Percentiles rank a stretch among this genome's conserved stretches.
These are phyloP conservation scores for Macrocybe gigantea DNA, from an alignment of 768 basidiomycete species.

Conservation along the genomic window DNA sequence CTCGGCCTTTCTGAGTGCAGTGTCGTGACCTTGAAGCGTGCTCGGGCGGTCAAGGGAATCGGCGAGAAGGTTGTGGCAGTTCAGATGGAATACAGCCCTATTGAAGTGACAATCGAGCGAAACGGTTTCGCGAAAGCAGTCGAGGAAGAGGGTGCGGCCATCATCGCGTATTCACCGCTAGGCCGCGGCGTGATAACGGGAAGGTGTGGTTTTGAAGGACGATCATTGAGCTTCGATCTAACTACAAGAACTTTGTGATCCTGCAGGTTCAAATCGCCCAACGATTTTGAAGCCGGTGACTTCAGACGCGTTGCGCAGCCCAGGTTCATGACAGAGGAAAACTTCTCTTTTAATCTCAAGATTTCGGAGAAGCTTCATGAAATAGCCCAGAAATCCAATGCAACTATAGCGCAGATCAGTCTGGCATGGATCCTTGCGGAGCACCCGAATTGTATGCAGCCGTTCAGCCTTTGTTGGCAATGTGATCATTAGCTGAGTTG, in stretches of 20 bases:
- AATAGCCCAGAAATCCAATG: conserved; percentile 27
- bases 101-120: conserved; percentile 38
- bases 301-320: conserved; percentile 25
- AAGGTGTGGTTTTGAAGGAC: conserved; percentile 14
- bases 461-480: not conserved
- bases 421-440: conserved; percentile 41
- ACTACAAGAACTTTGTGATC: not conserved
- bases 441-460: conserved; percentile 13
- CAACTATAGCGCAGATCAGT: conserved; percentile 36
- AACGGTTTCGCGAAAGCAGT: conserved; percentile 30
- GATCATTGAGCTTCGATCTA: too few species aligned
- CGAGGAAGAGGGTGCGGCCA: conserved; percentile 35
- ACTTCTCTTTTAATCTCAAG: conserved; percentile 36
- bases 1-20: conserved; percentile 48
- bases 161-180: conserved; percentile 46
- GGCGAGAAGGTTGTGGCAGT: conserved; percentile 24
- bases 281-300: conserved; percentile 34
- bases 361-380: conserved; percentile 28
- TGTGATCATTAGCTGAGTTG: not conserved
- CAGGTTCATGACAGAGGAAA: conserved; percentile 28
- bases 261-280: conserved; percentile 24
- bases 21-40: conserved; percentile 38
- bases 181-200: conserved; percentile 45
- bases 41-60: conserved; percentile 40
- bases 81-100: conserved; percentile 40